Evolutionary conservation across 768 basidiomycete species (phyloP).

Genomic region (Termitomyces eurrhizus): DNA sequence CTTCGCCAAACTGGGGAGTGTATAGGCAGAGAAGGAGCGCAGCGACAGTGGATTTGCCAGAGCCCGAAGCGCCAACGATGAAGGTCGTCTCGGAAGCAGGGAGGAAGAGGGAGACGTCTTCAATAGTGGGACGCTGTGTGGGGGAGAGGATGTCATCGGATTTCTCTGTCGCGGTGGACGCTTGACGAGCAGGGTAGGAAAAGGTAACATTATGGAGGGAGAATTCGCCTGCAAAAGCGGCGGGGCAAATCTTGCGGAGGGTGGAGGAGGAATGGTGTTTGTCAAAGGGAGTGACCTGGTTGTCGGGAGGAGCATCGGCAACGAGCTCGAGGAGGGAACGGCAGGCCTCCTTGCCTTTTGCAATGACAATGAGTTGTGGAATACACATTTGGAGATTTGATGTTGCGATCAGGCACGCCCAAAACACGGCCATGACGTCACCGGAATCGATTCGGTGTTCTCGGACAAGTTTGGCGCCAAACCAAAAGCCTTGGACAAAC

Average conservation of each 20-base stretch:
- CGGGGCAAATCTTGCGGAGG: constrained; percentile 65
- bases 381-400: constrained; percentile 85
- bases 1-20: constrained; percentile 53
- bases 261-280: constrained; percentile 32
- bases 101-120: constrained; percentile 63
- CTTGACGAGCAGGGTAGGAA: constrained; percentile 71
- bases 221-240: constrained; percentile 69
- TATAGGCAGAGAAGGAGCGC: constrained; percentile 82
- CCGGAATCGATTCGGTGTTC: constrained; percentile 65
- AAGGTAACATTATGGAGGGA: constrained; percentile 72
- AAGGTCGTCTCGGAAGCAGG: constrained; percentile 80
- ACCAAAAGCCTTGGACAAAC: constrained; percentile 99
- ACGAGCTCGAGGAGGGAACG: constrained; percentile 61
- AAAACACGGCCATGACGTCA: constrained; percentile 94
- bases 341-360: constrained; percentile 83
- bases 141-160: constrained; percentile 47
- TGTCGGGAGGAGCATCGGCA: constrained; percentile 33
- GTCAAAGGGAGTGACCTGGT: constrained; percentile 5
- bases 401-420: constrained; percentile 92
- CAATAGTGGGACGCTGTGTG: constrained; percentile 50
- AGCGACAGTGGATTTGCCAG: constrained; percentile 89
- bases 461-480: constrained; percentile 85
- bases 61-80: constrained; percentile 88
- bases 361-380: constrained; percentile 71
- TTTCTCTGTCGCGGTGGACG: background rate